Evolutionary conservation across 1,284 basidiomycete genomes (phyloP), one percentile per base, ranked within the genome.

Genomic region (Boletellus dicymbophilus): DNA sequence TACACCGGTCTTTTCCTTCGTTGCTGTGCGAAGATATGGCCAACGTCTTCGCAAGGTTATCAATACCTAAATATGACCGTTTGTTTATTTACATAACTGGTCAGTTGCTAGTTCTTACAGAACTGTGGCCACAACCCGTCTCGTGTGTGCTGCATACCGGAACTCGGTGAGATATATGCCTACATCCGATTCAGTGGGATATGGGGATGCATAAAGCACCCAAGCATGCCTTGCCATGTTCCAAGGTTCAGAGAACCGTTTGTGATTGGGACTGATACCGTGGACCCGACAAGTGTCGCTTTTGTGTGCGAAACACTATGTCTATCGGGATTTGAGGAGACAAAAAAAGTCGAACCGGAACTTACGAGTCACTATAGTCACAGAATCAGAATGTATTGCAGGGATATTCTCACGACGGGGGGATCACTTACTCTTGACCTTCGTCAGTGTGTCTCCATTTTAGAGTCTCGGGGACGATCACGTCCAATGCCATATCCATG

Each of bases 381-480:
- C 37, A 22, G 44, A 18, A 44, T 65, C 25, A 58, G 33, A 46
- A 30, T 50, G 23, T 47, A 34, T 31, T 49, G n/a, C n/a, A n/a
- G n/a, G n/a, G 31, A 38, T 30, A 22, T 45, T 18, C 46, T 46
- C 16, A 34, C 26, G 28, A 74, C 30, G 83, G 69, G 15, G 15
- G 20, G 28, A 22, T 4, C 10, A 63, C 62, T 22, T 65, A 93
- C 92, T 95, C 92, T 31, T 86, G 89, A 25, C 92, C 93, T 73
- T 96, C 93, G 64, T 93, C 92, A 4, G 86, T 93, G 69, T 97
- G 95, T 44, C 77, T 73, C 94, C 94, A 97, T 18, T 84, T 74
- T n/a, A 96, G 73, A 21, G 68, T 79, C 67, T 97, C 94, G 0
- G 95, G 95, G 2, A 98, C 93, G 51, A 95, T 85, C 26, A 73